Base-by-base conservation (phyloP, 2,329 filamentous ascomycete species). In the Fusarium caatingaense region DNA sequence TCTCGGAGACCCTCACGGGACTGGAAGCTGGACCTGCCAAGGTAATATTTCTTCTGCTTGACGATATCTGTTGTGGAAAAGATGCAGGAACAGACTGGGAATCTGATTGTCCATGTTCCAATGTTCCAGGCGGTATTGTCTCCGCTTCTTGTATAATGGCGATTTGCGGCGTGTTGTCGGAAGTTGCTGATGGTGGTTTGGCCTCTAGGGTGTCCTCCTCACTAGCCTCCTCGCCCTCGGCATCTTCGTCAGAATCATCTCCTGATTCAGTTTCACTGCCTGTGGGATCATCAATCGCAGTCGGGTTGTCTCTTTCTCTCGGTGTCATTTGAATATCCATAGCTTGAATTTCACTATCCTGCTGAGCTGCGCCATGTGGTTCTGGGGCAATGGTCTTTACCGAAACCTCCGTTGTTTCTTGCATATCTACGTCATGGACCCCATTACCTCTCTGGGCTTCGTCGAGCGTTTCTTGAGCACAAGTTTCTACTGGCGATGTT, bases 51-150 rank as follows among this genome's bases (percentile, higher is more conserved):
- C 47, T 41, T 37, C 21, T 34, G 21, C 27, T 46, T 15, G 46
- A 8, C 11, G 18, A 18, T 8, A n/a, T 51, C 28, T 37, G 58
- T 28, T 28, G 20, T n/a, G 56, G 18, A 20, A 49, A 55, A 15
- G 40, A 61, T 16, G 51, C 42, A 11, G 68, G 42, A 27, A 25
- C 46, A 70, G 47, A 12, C 48, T 56, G 25, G 67, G 41, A 10
- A 23, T 32, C n/a, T 28, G n/a, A 41, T 18, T 13, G 47, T 46
- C 15, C 40, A 23, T 21, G 21, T 15, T 50, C 23, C 18, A 54
- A 34, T 15, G 18, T 18, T n/a, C 57, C 40, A 18, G 37, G 25
- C 42, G 48, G 28, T 32, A 51, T 47, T 41, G 27, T 40, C 41
- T 46, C 30, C 12, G 28, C 25, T 41, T 61, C 25, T 25, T 25